A percentile compares a stretch with the other conserved stretches of the same genome.
These are phyloP conservation scores for Phytophthora nicotianae DNA, from an alignment of 352 stramenopile species.

Conservation along the genomic window DNA sequence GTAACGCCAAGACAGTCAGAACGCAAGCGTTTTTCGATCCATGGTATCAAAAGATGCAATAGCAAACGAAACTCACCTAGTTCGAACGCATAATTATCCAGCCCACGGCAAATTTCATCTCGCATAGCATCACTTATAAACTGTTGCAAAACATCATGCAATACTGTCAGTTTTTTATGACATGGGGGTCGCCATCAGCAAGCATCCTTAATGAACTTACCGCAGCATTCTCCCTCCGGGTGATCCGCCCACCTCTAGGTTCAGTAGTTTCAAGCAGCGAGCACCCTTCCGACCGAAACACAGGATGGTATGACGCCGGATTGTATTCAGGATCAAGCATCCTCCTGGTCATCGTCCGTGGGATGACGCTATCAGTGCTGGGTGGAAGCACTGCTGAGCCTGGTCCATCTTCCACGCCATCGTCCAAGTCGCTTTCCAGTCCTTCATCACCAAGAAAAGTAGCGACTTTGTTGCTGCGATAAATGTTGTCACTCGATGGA, in stretches of 20 bases:
- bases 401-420: conserved; percentile 31
- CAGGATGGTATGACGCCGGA: conserved; percentile 46
- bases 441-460: conserved; percentile 30
- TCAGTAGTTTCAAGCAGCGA: conserved; percentile 62
- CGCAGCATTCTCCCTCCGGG: conserved; percentile 17
- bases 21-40: not conserved
- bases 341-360: conserved; percentile 26
- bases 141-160: conserved; percentile 12
- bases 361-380: conserved; percentile 29
- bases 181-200: not conserved
- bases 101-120: conserved; percentile 37
- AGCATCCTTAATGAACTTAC: conserved; percentile 23
- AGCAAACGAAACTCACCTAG: conserved; percentile 37
- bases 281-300: conserved; percentile 39
- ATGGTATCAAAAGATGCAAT: not conserved
- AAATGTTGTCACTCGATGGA: conserved; percentile 50
- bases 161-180: conserved; percentile 9
- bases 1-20: conserved; percentile 9
- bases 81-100: conserved; percentile 54
- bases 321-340: conserved; percentile 29
- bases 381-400: conserved; percentile 27
- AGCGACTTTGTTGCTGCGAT: conserved; percentile 41
- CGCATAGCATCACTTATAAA: conserved; percentile 29
- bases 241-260: conserved; percentile 30
- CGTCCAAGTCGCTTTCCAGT: conserved; percentile 29